These are phyloP conservation scores for Silene vulgaris DNA, from an alignment of 179 eudicot species.

Conservation along the genomic window DNA sequence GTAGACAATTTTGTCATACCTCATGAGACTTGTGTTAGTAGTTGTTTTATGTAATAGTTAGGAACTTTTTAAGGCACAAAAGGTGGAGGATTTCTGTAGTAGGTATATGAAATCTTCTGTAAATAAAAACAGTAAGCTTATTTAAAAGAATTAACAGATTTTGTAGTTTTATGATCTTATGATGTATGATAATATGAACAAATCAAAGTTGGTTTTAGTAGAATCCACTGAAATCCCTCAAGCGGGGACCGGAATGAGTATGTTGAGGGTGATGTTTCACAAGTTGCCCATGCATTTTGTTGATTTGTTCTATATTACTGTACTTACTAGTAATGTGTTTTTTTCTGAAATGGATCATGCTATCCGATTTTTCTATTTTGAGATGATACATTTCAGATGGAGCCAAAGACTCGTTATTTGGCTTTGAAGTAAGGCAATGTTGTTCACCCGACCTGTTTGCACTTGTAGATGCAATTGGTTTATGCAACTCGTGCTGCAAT, in stretches of 20 bases:
- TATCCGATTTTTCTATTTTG: background rate
- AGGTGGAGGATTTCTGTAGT: background rate
- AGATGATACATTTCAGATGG: background rate
- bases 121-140: background rate
- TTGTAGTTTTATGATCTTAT: background rate
- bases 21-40: conserved; percentile 13
- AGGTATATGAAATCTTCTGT: background rate
- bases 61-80: conserved; percentile 9
- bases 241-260: conserved; percentile 15
- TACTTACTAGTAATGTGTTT: background rate
- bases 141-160: background rate
- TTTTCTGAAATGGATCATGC: conserved; percentile 6
- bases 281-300: conserved; percentile 10
- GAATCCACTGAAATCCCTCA: background rate
- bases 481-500: no score
- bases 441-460: no score
- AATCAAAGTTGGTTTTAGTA: background rate
- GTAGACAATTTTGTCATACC: background rate
- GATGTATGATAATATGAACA: background rate
- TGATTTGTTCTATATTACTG: background rate
- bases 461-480: no score
- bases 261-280: conserved; percentile 9
- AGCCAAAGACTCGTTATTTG: no score
- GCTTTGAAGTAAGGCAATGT: no score
- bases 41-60: conserved; percentile 4